phyloP scores from a whole-genome alignment of 2,329 filamentous ascomycete species.

The Leptographium galeiforme region DNA sequence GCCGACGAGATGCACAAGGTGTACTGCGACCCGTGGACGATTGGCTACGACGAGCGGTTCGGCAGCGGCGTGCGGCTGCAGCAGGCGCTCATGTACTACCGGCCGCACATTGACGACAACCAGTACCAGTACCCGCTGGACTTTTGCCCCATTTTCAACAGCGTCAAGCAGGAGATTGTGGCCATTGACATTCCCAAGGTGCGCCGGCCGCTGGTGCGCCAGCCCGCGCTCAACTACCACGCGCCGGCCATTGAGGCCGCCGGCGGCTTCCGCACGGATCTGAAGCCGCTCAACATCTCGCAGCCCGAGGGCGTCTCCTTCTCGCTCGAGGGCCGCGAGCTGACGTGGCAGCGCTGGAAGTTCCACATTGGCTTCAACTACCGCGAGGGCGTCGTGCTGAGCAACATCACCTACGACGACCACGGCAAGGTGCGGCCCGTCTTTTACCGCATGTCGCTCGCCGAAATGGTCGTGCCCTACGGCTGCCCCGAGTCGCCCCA shows the following conservation, averaged over 20 bases:
- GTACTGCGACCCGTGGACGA: constrained; percentile 93
- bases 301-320: constrained; percentile 80
- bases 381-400: constrained; percentile 78
- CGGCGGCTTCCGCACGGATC: constrained; percentile 61
- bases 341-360: constrained; percentile 89
- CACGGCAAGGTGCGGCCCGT: constrained; percentile 62
- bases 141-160: constrained; percentile 85
- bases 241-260: constrained; percentile 56
- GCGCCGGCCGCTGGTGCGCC: constrained; percentile 60
- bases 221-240: constrained; percentile 66
- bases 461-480: constrained; percentile 90
- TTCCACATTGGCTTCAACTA: constrained; percentile 94
- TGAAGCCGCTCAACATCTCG: constrained; percentile 66
- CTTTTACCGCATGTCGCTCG: constrained; percentile 79
- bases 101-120: constrained; percentile 69
- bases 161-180: constrained; percentile 63
- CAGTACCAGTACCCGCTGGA: constrained; percentile 88
- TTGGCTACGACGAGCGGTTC: constrained; percentile 85
- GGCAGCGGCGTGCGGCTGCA: constrained; percentile 68
- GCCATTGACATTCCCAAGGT: constrained; percentile 74
- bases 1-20: constrained; percentile 85
- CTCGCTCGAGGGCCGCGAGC: constrained; percentile 45
- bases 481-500: constrained; percentile 70
- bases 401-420: constrained; percentile 83
- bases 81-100: constrained; percentile 92